Evolutionary conservation across 768 basidiomycete genomes (phyloP).

Genomic region (Sporobolomyces roseus): DNA sequence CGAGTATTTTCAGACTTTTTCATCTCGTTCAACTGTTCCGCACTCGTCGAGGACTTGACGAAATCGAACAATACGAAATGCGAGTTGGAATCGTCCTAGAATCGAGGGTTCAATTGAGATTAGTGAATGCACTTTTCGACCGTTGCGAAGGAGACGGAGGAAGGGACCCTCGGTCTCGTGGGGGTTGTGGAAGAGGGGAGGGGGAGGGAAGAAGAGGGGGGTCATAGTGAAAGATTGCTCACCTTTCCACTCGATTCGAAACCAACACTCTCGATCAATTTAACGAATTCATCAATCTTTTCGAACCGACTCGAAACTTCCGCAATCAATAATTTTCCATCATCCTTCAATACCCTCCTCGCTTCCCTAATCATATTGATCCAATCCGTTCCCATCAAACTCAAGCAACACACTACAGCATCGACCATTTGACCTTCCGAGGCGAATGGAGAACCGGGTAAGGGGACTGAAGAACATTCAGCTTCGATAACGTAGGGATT

Average conservation of each 20-base stretch:
- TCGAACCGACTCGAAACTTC: constrained; percentile 84
- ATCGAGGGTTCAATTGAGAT: not conserved
- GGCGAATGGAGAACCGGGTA: constrained; percentile 69
- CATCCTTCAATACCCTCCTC: constrained; percentile 76
- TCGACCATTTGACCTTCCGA: constrained; percentile 71
- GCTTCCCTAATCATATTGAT: constrained; percentile 81
- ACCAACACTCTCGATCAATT: constrained; percentile 63
- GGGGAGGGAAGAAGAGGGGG: not conserved
- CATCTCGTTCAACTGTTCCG: constrained; percentile 44
- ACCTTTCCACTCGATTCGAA: constrained; percentile 65
- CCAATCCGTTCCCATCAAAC: constrained; percentile 97
- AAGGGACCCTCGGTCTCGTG: constrained; percentile 9
- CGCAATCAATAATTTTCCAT: constrained; percentile 78
- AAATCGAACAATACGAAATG: constrained; percentile 85
- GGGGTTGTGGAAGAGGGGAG: not conserved
- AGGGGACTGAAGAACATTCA: constrained; percentile 80
- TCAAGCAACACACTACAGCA: constrained; percentile 86
- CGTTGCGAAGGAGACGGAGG: not conserved
- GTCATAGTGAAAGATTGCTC: no score
- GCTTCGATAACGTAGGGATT: constrained; percentile 68
- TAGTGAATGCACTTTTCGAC: not conserved
- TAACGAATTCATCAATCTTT: constrained; percentile 63
- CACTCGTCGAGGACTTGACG: constrained; percentile 56
- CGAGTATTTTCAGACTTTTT: constrained; percentile 50
- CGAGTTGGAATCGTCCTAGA: constrained; percentile 71